Percentiles rank a stretch among this genome's conserved stretches.
Conservation (phyloP, 257 asterid genomes). For the Lantana camara region DNA sequence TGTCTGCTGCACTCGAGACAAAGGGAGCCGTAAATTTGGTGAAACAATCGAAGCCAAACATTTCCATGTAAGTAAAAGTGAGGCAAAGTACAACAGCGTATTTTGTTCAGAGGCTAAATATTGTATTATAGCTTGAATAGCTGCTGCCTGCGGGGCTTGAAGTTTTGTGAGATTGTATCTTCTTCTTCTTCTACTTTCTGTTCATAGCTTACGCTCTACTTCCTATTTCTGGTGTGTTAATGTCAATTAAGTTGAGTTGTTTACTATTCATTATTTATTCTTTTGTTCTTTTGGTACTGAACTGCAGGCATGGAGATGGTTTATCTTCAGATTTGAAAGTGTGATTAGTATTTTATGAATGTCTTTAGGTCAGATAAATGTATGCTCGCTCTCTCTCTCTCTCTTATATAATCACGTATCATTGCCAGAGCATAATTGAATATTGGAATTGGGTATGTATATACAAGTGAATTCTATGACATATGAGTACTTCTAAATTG, state of each 20-base stretch:
- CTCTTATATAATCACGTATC: too few relatives aligned
- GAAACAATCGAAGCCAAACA: slow-evolving; percentile 34
- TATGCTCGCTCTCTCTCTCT: too few relatives aligned
- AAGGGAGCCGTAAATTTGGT: slow-evolving; percentile 28
- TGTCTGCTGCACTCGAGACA: slow-evolving; percentile 46
- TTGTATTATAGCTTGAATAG: slow-evolving; percentile 17
- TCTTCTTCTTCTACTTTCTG: slow-evolving; percentile 24
- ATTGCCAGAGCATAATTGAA: too few relatives aligned
- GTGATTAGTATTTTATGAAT: not conserved
- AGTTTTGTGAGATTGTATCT: slow-evolving; percentile 39
- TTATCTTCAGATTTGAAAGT: not conserved
- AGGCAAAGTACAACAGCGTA: not conserved
- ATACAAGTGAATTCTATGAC: too few relatives aligned
- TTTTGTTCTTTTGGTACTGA: slow-evolving; percentile 28
- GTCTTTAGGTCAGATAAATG: not conserved
- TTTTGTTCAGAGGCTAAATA: slow-evolving; percentile 19
- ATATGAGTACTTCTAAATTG: too few relatives aligned
- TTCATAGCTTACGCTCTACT: slow-evolving; percentile 19
- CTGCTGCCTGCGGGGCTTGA: slow-evolving; percentile 26
- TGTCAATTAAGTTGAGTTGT: slow-evolving; percentile 6
- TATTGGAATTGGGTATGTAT: too few relatives aligned
- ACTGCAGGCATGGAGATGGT: not conserved
- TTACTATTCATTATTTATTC: slow-evolving; percentile 21
- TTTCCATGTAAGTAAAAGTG: slow-evolving; percentile 34
- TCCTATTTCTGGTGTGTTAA: slow-evolving; percentile 14